Percentiles rank a stretch among this genome's conserved stretches.
Evolutionary conservation across 176 grass and related monocot genomes (phyloP).

Genomic region (Typha latifolia): DNA sequence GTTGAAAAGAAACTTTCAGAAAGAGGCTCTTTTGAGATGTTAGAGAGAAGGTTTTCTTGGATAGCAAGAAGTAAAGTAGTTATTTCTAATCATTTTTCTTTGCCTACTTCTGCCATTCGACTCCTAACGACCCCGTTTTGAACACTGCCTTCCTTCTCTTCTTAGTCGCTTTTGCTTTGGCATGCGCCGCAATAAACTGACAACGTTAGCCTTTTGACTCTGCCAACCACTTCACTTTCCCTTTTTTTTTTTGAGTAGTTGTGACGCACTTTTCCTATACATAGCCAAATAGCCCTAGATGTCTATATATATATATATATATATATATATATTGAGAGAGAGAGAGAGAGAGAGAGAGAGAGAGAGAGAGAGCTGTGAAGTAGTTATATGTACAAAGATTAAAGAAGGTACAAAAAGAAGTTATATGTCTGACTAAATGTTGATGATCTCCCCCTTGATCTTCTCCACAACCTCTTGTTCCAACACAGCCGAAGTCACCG

Average conservation of each 20-base stretch:
- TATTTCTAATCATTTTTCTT: too few relatives aligned
- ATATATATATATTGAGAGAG: neutral
- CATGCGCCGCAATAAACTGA: constrained; percentile 13
- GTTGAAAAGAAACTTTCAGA: too few relatives aligned
- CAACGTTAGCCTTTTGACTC: neutral
- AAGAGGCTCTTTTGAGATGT: too few relatives aligned
- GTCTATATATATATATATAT: neutral
- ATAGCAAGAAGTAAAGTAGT: too few relatives aligned
- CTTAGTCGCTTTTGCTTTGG: neutral
- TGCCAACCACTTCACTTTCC: neutral
- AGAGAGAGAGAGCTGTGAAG: neutral
- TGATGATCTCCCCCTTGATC: constrained; percentile 37
- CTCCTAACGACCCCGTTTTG: neutral
- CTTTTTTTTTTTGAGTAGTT: neutral
- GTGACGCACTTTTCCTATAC: neutral
- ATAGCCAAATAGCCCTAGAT: too few relatives aligned
- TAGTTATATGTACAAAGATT: neutral
- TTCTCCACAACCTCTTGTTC: neutral
- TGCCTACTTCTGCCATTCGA: too few relatives aligned
- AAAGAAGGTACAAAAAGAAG: neutral
- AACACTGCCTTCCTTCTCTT: neutral
- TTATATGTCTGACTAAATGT: neutral
- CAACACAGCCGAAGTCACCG: constrained; percentile 13
- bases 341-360: neutral
- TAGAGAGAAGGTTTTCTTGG: too few relatives aligned